A percentile compares a stretch with the other conserved stretches of the same genome.
These are phyloP conservation scores for Chamaenerion angustifolium DNA, from an alignment of 345 rosid species.

Conservation along the genomic window DNA sequence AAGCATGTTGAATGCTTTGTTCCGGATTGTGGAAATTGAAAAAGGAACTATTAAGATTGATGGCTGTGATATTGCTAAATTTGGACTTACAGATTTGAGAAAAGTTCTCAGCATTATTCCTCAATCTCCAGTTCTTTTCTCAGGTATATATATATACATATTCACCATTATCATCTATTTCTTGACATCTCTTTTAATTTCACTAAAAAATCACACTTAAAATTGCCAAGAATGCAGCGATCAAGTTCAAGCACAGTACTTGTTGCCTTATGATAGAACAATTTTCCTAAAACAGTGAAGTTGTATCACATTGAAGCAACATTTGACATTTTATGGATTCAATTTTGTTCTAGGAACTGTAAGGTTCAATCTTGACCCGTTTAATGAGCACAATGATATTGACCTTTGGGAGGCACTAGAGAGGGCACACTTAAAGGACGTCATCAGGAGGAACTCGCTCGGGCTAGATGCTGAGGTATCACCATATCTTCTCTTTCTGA, in stretches of 20 bases:
- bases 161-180: too few species aligned
- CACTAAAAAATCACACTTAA: too few species aligned
- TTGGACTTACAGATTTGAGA: constrained; percentile 68
- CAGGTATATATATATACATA: constrained; percentile 29
- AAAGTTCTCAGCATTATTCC: constrained; percentile 81
- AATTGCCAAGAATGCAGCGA: too few species aligned
- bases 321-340: background rate
- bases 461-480: constrained; percentile 74
- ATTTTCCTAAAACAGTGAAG: background rate
- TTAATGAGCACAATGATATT: constrained; percentile 71
- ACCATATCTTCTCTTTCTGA: background rate
- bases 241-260: too few species aligned
- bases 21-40: constrained; percentile 75
- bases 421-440: constrained; percentile 81
- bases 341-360: constrained; percentile 47
- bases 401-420: constrained; percentile 89
- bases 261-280: too few species aligned
- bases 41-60: constrained; percentile 69
- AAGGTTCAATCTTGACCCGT: constrained; percentile 85
- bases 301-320: background rate
- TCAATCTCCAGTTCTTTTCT: constrained; percentile 91
- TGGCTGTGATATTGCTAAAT: constrained; percentile 41
- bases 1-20: constrained; percentile 85
- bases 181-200: too few species aligned
- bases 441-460: constrained; percentile 43